A percentile compares a stretch with the other conserved stretches of the same genome.
phyloP scores from a whole-genome alignment of 495 filamentous ascomycete species.

The Amorphotheca resinae region DNA sequence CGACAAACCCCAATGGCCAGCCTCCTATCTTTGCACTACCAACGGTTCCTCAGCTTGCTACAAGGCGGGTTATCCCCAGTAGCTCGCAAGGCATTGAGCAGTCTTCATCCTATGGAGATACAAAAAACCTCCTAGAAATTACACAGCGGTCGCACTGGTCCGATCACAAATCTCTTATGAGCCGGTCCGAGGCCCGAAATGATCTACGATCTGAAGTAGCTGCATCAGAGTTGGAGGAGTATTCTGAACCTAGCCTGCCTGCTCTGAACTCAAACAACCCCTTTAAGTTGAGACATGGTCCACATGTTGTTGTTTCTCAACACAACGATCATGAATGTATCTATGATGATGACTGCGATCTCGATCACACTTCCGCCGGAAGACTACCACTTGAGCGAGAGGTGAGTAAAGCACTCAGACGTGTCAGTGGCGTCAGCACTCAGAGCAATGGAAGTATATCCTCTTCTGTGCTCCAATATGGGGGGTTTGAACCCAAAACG shows the following conservation, averaged over 20 bases:
- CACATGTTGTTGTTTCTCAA: neutral
- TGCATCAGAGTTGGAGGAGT: neutral
- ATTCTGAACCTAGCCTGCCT: neutral
- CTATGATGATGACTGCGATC: neutral
- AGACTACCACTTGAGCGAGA: constrained; percentile 15
- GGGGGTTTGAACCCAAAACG: neutral
- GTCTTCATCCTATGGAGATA: constrained; percentile 10
- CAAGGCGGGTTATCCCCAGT: neutral
- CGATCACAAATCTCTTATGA: neutral
- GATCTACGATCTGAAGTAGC: neutral
- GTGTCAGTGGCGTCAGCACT: constrained; percentile 13
- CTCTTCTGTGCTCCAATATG: neutral
- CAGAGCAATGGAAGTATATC: constrained; percentile 10
- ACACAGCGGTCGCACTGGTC: neutral
- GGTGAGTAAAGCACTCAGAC: constrained; percentile 13
- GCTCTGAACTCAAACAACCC: neutral
- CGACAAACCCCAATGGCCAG: neutral
- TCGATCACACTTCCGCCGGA: neutral
- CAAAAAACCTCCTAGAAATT: constrained; percentile 1
- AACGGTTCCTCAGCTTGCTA: neutral
- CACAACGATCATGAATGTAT: neutral
- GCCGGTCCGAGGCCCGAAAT: neutral
- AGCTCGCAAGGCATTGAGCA: neutral
- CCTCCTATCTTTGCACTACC: constrained; percentile 1
- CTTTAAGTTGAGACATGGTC: neutral